A percentile compares a stretch with the other conserved stretches of the same genome.
These are phyloP conservation scores for Epichloe festucae DNA, from an alignment of 2,329 filamentous ascomycete species.

Conservation along the genomic window DNA sequence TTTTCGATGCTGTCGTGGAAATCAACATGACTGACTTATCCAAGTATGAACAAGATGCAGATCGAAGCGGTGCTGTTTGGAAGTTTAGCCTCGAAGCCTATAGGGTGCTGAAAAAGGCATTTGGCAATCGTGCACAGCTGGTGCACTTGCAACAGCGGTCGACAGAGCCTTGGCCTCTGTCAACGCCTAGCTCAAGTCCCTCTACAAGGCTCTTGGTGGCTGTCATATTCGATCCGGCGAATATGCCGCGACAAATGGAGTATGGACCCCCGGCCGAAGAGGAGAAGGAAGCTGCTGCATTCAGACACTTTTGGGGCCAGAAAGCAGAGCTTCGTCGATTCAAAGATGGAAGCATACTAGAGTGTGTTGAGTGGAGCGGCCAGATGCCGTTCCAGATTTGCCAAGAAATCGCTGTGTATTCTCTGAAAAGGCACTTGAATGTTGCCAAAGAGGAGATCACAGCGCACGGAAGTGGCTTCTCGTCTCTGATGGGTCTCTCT, in stretches of 20 bases:
- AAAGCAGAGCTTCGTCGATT: constrained; percentile 89
- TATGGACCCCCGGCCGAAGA: constrained; percentile 79
- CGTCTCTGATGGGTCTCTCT: constrained; percentile 32
- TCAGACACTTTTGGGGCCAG: constrained; percentile 88
- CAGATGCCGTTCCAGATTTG: constrained; percentile 52
- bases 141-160: constrained; percentile 42
- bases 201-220: constrained; percentile 43
- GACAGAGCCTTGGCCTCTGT: constrained; percentile 18
- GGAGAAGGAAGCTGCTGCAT: constrained; percentile 66
- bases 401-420: constrained; percentile 65
- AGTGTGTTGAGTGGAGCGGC: constrained; percentile 77
- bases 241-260: constrained; percentile 66
- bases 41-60: constrained; percentile 17
- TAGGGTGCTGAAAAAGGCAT: constrained; percentile 51
- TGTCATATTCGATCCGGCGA: constrained; percentile 58
- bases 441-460: constrained; percentile 39
- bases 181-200: constrained; percentile 9
- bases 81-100: constrained; percentile 46
- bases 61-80: constrained; percentile 30
- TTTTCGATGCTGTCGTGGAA: constrained; percentile 36
- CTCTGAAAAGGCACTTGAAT: constrained; percentile 57
- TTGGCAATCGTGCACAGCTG: constrained; percentile 61
- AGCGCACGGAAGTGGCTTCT: constrained; percentile 37
- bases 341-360: constrained; percentile 85
- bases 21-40: constrained; percentile 19